phyloP scores from a whole-genome alignment of 2,329 filamentous ascomycete genomes.

The Septoria linicola region DNA sequence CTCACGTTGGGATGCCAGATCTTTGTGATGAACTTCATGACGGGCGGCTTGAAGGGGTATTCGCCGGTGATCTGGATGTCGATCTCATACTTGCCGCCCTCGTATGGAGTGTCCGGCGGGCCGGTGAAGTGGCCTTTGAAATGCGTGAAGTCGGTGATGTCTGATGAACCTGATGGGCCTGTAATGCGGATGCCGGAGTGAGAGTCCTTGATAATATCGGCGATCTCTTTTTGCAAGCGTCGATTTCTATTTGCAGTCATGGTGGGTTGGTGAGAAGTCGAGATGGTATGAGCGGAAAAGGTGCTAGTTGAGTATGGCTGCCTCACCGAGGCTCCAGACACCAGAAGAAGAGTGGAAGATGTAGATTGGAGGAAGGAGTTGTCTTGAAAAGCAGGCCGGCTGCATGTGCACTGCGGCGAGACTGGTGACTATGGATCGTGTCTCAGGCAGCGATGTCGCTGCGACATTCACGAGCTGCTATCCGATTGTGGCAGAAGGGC shows the following conservation, averaged over 20 bases:
- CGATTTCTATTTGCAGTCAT: conserved; percentile 58
- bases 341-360: not conserved
- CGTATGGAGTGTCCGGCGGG: conserved; percentile 90
- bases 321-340: not conserved
- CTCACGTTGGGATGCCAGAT: conserved; percentile 98
- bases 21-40: conserved; percentile 88
- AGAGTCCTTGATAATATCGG: conserved; percentile 71
- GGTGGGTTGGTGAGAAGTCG: conserved; percentile 6
- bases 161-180: conserved; percentile 44
- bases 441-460: not conserved
- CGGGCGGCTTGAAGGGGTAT: conserved; percentile 90
- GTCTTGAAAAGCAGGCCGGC: too few relatives aligned
- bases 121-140: conserved; percentile 80
- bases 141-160: conserved; percentile 71
- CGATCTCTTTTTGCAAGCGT: conserved; percentile 71
- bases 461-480: not conserved
- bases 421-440: not conserved
- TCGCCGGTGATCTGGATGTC: conserved; percentile 84
- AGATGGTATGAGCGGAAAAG: not conserved
- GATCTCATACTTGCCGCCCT: conserved; percentile 76
- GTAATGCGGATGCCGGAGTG: conserved; percentile 72
- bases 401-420: too few relatives aligned
- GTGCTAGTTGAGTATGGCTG: too few relatives aligned
- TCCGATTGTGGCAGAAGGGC: not conserved
- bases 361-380: too few relatives aligned